Evolutionary conservation across 257 asterid species (phyloP).

Genomic region (Nicotiana benthamiana): DNA sequence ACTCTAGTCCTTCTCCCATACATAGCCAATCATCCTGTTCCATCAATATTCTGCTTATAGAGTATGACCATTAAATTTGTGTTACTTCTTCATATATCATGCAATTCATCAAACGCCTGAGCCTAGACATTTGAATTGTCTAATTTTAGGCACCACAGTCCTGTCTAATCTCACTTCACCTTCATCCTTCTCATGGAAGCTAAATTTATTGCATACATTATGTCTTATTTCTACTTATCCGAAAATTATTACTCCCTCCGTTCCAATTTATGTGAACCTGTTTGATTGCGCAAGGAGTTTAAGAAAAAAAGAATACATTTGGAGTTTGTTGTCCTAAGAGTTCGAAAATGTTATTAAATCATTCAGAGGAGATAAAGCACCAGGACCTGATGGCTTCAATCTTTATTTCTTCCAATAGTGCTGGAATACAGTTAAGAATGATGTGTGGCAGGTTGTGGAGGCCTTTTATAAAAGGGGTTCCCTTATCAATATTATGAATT

Average conservation of each 20-base stretch:
- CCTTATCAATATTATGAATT: too few species aligned
- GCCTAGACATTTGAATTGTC: background rate
- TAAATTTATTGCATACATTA: background rate
- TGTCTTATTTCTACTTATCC: background rate
- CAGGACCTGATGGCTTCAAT: too few species aligned
- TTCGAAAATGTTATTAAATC: too few species aligned
- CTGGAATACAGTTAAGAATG: too few species aligned
- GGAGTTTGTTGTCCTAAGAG: too few species aligned
- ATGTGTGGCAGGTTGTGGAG: too few species aligned
- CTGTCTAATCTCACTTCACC: background rate
- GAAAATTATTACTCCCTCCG: background rate
- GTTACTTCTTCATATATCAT: background rate
- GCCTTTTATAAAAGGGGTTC: too few species aligned
- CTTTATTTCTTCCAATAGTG: too few species aligned
- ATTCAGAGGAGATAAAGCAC: too few species aligned
- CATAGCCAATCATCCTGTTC: background rate
- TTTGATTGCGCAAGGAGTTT: too few species aligned
- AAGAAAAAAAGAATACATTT: too few species aligned
- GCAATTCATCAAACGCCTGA: background rate
- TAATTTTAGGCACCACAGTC: background rate
- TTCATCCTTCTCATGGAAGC: background rate
- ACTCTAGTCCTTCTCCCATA: background rate
- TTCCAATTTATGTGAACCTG: too few species aligned
- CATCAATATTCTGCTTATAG: background rate
- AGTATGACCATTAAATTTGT: background rate